A percentile compares a stretch with the other conserved stretches of the same genome.
Evolutionary conservation across 129 eudicot species (phyloP).

Genomic region (Mikania micrantha): DNA sequence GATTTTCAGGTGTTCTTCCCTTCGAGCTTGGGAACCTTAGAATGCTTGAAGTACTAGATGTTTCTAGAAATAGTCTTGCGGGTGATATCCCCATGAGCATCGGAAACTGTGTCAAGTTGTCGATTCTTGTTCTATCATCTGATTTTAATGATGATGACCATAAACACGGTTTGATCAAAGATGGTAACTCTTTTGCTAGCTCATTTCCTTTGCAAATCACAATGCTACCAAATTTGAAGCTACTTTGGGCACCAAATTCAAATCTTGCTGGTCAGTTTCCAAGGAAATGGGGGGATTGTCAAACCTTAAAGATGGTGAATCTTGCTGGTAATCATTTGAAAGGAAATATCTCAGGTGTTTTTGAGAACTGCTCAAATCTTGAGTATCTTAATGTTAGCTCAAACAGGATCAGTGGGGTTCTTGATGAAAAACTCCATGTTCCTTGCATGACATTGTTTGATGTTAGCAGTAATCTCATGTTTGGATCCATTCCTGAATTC

Average conservation of each 20-base stretch:
- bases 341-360: constrained; percentile 25
- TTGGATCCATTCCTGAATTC: constrained; percentile 34
- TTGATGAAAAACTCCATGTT: constrained; percentile 29
- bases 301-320: constrained; percentile 31
- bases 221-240: constrained; percentile 34
- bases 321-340: constrained; percentile 33
- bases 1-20: constrained; percentile 49
- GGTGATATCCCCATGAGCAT: constrained; percentile 41
- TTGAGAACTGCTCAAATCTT: constrained; percentile 31
- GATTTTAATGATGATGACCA: constrained; percentile 15
- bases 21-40: constrained; percentile 41
- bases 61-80: constrained; percentile 39
- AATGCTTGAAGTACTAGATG: constrained; percentile 55
- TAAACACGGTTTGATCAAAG: constrained; percentile 9
- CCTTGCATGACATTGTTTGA: constrained; percentile 39
- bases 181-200: constrained; percentile 32
- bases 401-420: constrained; percentile 30
- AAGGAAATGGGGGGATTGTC: constrained; percentile 35
- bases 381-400: constrained; percentile 32
- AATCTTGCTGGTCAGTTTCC: constrained; percentile 29
- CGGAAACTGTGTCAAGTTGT: constrained; percentile 34
- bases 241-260: constrained; percentile 42
- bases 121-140: constrained; percentile 39
- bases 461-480: constrained; percentile 35
- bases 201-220: constrained; percentile 33